phyloP scores from a whole-genome alignment of 2,329 filamentous ascomycete species.

The Lecanoromycetidae sp. region DNA sequence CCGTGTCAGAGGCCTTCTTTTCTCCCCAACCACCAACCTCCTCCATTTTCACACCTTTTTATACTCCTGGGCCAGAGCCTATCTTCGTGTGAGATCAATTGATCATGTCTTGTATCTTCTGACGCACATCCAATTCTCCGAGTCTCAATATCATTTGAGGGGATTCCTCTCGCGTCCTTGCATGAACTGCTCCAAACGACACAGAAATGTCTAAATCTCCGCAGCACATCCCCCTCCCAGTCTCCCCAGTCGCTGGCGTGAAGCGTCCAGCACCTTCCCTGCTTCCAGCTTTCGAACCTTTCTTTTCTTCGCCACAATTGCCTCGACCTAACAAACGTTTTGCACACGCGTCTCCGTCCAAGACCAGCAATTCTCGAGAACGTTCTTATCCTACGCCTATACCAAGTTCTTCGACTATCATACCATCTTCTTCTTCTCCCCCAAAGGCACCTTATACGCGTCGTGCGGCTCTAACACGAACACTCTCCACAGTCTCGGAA shows the following conservation, averaged over 20 bases:
- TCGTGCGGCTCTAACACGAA: slow-evolving; percentile 45
- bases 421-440: slow-evolving; percentile 76
- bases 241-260: slow-evolving; percentile 25
- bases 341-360: slow-evolving; percentile 32
- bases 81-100: slow-evolving; percentile 5
- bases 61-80: background rate
- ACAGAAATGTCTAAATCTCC: slow-evolving; percentile 12
- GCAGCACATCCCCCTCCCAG: slow-evolving; percentile 4
- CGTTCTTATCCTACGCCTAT: slow-evolving; percentile 71
- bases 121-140: background rate
- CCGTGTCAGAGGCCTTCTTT: slow-evolving; percentile 15
- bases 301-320: slow-evolving; percentile 37
- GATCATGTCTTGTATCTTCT: background rate
- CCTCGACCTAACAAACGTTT: slow-evolving; percentile 37
- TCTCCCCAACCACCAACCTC: slow-evolving; percentile 3
- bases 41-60: background rate
- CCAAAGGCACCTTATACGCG: slow-evolving; percentile 34
- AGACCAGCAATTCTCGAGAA: slow-evolving; percentile 15
- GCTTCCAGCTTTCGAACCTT: slow-evolving; percentile 38
- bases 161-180: slow-evolving; percentile 6
- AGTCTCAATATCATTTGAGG: slow-evolving; percentile 7
- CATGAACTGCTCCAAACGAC: background rate
- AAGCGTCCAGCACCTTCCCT: slow-evolving; percentile 36
- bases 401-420: slow-evolving; percentile 85
- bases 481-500: slow-evolving; percentile 56